phyloP scores from a whole-genome alignment of 2,329 filamentous ascomycete species.

The Rachicladosporium sp. region DNA sequence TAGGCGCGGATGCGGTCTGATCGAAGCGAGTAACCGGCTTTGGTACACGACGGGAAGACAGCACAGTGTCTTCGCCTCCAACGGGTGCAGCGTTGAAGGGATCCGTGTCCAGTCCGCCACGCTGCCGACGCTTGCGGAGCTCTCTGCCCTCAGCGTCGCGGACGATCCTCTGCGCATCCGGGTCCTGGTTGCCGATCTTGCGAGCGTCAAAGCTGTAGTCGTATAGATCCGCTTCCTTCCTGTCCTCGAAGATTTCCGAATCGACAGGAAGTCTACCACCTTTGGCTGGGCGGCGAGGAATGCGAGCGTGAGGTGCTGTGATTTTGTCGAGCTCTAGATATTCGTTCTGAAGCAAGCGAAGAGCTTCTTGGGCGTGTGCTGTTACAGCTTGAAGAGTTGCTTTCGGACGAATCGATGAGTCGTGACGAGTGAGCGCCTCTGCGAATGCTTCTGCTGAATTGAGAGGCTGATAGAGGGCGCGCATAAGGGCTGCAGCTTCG shows the following conservation, averaged over 20 bases:
- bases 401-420: conserved; percentile 31
- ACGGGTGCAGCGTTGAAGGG: conserved; percentile 1
- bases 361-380: conserved; percentile 39
- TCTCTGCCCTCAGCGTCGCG: conserved; percentile 35
- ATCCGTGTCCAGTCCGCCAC: conserved; percentile 16
- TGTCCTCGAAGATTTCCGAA: conserved; percentile 42
- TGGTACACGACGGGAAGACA: conserved; percentile 9
- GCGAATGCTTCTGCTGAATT: conserved; percentile 31
- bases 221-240: conserved; percentile 49
- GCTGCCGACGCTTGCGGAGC: conserved; percentile 32
- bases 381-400: conserved; percentile 45
- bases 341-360: conserved; percentile 47
- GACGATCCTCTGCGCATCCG: conserved; percentile 40
- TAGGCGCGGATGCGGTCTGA: conserved; percentile 11
- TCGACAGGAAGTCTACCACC: conserved; percentile 35
- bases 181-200: conserved; percentile 42
- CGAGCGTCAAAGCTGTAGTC: conserved; percentile 46
- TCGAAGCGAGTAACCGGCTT: conserved; percentile 21
- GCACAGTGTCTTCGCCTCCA: conserved; percentile 2
- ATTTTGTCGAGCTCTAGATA: conserved; percentile 43
- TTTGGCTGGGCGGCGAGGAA: conserved; percentile 40
- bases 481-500: conserved; percentile 29
- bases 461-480: conserved; percentile 29
- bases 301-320: conserved; percentile 38
- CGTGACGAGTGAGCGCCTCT: conserved; percentile 30